A percentile compares a stretch with the other conserved stretches of the same genome.
phyloP scores from a whole-genome alignment of 495 filamentous ascomycete species.

The Lasiosphaeria hispida region DNA sequence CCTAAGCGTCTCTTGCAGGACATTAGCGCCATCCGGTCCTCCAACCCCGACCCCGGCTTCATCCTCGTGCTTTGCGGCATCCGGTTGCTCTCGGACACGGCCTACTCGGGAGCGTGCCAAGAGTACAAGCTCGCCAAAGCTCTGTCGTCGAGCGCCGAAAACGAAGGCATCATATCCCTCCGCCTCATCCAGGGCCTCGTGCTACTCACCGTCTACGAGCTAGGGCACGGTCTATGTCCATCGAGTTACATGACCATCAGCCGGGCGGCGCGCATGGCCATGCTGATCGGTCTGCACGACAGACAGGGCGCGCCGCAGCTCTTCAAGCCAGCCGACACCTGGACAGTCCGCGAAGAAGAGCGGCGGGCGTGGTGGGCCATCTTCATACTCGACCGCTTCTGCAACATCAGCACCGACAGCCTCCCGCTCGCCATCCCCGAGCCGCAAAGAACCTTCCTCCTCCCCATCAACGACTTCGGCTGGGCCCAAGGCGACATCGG shows the following conservation, averaged over 20 bases:
- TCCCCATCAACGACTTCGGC: conserved; percentile 4
- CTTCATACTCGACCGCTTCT: conserved; percentile 3
- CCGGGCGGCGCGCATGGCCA: background rate
- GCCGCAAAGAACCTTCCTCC: background rate
- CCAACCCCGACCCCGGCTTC: conserved; percentile 1
- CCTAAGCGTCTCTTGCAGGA: conserved; percentile 4
- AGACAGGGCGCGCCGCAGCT: background rate
- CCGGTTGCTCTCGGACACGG: background rate
- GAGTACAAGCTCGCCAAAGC: conserved; percentile 4
- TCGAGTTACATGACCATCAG: conserved; percentile 8
- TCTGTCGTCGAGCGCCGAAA: background rate
- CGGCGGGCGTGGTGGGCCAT: conserved; percentile 6
- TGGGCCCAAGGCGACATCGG: conserved; percentile 9
- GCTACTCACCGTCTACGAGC: conserved; percentile 8
- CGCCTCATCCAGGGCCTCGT: conserved; percentile 1
- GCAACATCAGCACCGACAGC: background rate
- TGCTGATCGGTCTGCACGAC: background rate
- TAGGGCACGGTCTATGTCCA: conserved; percentile 10
- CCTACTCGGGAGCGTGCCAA: background rate
- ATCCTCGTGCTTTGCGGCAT: background rate
- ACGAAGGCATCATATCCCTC: conserved; percentile 5
- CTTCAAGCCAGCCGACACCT: conserved; percentile 7
- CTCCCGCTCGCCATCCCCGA: background rate
- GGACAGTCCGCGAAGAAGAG: conserved; percentile 4
- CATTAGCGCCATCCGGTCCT: background rate